A percentile compares a stretch with the other conserved stretches of the same genome.
phyloP scores from a whole-genome alignment of 2,329 filamentous ascomycete genomes.

The Colletotrichum sp. region DNA sequence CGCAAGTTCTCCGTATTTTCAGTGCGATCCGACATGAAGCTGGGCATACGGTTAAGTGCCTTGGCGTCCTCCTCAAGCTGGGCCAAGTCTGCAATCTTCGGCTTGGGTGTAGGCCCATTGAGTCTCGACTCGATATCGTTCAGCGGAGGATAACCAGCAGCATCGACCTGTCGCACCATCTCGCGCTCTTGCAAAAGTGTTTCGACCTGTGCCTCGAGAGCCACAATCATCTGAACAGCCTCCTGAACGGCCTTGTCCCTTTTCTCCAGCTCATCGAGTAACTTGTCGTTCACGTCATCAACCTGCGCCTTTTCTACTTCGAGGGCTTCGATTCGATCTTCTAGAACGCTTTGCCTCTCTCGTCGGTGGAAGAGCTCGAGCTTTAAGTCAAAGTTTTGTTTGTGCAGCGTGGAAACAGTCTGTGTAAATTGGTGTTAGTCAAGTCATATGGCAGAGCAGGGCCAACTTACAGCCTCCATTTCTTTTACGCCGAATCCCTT shows the following conservation, averaged over 20 bases:
- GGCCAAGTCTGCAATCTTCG: constrained; percentile 23
- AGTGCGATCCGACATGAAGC: constrained; percentile 66
- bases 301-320: constrained; percentile 59
- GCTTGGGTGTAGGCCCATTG: constrained; percentile 5
- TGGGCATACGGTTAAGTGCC: constrained; percentile 63
- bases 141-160: constrained; percentile 38
- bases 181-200: constrained; percentile 57
- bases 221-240: constrained; percentile 72
- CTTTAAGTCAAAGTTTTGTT: constrained; percentile 80
- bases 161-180: constrained; percentile 57
- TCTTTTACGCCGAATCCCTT: constrained; percentile 69
- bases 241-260: constrained; percentile 74
- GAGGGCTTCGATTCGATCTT: constrained; percentile 61
- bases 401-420: constrained; percentile 72
- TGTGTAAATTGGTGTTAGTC: constrained; percentile 31
- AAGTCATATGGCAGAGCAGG: not conserved
- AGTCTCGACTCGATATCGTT: constrained; percentile 32
- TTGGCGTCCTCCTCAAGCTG: constrained; percentile 36
- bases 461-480: constrained; percentile 63
- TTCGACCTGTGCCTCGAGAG: constrained; percentile 65
- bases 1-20: constrained; percentile 66
- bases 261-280: constrained; percentile 67
- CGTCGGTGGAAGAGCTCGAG: constrained; percentile 74
- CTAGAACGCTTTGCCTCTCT: constrained; percentile 65
- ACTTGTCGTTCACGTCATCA: constrained; percentile 61